Evolutionary conservation across 2,329 filamentous ascomycete species (phyloP), one percentile per base, ranked within the genome.

Genomic region (Ophiobolus disseminans): DNA sequence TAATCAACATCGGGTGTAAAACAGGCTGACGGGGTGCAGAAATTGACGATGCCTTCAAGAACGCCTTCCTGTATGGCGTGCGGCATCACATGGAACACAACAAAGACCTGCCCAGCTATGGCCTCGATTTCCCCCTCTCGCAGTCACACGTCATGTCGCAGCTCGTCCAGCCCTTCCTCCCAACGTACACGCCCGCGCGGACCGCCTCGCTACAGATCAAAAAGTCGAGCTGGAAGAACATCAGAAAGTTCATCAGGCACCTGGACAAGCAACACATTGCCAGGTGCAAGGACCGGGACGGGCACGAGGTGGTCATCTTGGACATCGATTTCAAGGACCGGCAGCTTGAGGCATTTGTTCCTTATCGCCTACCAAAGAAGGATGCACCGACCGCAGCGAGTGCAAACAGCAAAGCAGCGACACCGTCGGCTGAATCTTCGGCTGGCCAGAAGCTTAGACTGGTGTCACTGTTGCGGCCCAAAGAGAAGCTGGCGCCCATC

Each of bases 181-280:
- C 86, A 2, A 78, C 82, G 16, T 80, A 79, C 64, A 82, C 79
- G 9, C 73, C 82, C 4, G 75, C 79, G 16, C 78, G 84, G 61
- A 76, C 78, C 2, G 80, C 80, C 46, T 83, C 77, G 50, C 80
- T 86, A 42, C 83, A 86, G 56, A 86, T 88, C 69, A 88, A 88
- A 64, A 88, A 88, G 72, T 86, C 85, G 3, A 85, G 82, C 53
- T 88, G 83, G 83, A 88, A 88, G 72, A 88, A 83, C 52, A 80
- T 86, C 50, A 86, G 84, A 63, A 88, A 87, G 57, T 88, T 88
- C 66, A 81, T 88, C 70, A 88, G 88, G 60, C 76, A 82, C 43
- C 75, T 89, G 8, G 85, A 88, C 67, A 88, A 88, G 68, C 75
- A 82, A 38, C 68, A 77, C 14, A 73, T 88, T n/a, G 69, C 87